A percentile compares a stretch with the other conserved stretches of the same genome.
Evolutionary conservation across 768 basidiomycete genomes (phyloP).

Genomic region (Collybia mongolica): DNA sequence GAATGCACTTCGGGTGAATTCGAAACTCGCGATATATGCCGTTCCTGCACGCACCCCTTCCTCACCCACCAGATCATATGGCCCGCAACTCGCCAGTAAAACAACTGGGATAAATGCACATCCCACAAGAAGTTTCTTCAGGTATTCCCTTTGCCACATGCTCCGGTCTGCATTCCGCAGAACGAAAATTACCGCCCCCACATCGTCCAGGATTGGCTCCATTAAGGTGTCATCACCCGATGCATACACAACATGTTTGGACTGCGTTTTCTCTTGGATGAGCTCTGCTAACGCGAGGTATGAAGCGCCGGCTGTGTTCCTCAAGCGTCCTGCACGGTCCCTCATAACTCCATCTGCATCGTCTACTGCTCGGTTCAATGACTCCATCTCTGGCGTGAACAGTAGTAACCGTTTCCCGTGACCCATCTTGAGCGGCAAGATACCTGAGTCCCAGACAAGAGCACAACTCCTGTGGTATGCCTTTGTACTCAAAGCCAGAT

Average conservation of each 20-base stretch:
- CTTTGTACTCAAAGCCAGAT: conserved; percentile 38
- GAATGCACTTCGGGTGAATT: conserved; percentile 55
- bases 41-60: conserved; percentile 20
- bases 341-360: conserved; percentile 45
- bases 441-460: conserved; percentile 40
- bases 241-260: conserved; percentile 49
- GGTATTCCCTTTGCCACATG: conserved; percentile 48
- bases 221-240: conserved; percentile 7
- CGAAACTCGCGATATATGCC: conserved; percentile 53
- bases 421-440: conserved; percentile 33
- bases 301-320: conserved; percentile 59
- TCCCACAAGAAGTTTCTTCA: conserved; percentile 26
- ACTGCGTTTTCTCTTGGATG: conserved; percentile 28
- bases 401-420: conserved; percentile 32
- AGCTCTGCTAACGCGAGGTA: conserved; percentile 48
- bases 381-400: conserved; percentile 56
- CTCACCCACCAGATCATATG: conserved; percentile 52
- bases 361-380: conserved; percentile 64
- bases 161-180: conserved; percentile 55
- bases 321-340: conserved; percentile 37
- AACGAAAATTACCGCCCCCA: conserved; percentile 45
- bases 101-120: conserved; percentile 33
- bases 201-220: conserved; percentile 11
- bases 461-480: conserved; percentile 50
- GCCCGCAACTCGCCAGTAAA: conserved; percentile 61